phyloP scores from a whole-genome alignment of 257 asterid genomes.

The Verbascum thapsus region DNA sequence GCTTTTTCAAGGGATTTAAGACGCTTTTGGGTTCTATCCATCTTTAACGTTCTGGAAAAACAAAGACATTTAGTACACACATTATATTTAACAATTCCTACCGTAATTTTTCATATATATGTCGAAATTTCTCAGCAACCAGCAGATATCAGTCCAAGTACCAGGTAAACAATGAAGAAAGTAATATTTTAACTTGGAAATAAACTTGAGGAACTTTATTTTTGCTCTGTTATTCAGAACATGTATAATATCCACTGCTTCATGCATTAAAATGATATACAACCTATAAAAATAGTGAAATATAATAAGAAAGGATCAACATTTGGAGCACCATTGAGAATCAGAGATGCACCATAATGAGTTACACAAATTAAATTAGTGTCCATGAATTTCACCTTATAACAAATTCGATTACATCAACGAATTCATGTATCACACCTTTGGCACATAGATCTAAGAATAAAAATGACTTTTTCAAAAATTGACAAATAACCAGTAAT shows the following conservation, averaged over 20 bases:
- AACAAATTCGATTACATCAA: neutral
- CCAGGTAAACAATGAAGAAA: conserved; percentile 1
- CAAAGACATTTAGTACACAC: neutral
- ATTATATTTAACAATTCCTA: neutral
- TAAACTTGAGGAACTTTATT: neutral
- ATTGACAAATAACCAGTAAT: too few relatives aligned
- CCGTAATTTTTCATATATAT: neutral
- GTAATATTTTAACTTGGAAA: neutral
- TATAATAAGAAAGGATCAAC: neutral
- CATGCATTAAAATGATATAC: conserved; percentile 2
- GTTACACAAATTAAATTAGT: too few relatives aligned
- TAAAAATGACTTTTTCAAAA: neutral
- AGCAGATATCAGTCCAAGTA: neutral
- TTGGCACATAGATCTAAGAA: neutral
- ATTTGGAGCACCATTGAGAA: neutral
- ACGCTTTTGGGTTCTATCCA: conserved; percentile 20
- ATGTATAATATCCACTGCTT: neutral
- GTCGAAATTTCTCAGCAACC: neutral
- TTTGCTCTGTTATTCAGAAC: too few relatives aligned
- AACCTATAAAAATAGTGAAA: neutral
- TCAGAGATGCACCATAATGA: neutral
- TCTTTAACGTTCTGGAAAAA: neutral
- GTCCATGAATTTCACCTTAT: neutral
- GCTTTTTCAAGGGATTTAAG: conserved; percentile 2
- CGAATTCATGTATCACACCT: conserved; percentile 9